A percentile compares a stretch with the other conserved stretches of the same genome.
Conservation (phyloP, 495 filamentous ascomycete species). For the Echria macrotheca region DNA sequence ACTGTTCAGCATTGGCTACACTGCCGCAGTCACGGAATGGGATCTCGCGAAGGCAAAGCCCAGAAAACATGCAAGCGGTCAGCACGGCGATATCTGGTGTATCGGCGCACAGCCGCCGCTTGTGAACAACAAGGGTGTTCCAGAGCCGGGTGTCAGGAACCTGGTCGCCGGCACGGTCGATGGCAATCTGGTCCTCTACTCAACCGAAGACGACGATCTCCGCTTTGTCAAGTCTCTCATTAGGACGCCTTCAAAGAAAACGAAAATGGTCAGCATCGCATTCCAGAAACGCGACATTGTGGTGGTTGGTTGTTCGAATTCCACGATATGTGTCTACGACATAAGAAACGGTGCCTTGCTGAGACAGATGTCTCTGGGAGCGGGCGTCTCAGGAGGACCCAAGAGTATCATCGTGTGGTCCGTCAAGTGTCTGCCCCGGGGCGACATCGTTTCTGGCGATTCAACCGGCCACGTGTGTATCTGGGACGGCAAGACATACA, state of each 20-base stretch:
- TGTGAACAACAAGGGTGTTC: constrained; percentile 9
- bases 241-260: constrained; percentile 69
- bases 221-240: constrained; percentile 64
- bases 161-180: constrained; percentile 89
- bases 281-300: constrained; percentile 80
- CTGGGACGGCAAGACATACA: constrained; percentile 89
- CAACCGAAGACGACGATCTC: constrained; percentile 75
- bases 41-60: constrained; percentile 72
- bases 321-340: constrained; percentile 85
- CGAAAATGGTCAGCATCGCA: constrained; percentile 79
- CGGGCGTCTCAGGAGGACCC: constrained; percentile 64
- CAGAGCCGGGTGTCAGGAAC: constrained; percentile 32
- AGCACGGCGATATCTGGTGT: constrained; percentile 96
- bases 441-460: constrained; percentile 89
- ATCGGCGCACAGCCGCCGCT: constrained; percentile 73
- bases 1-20: constrained; percentile 95
- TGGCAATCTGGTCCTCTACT: constrained; percentile 78
- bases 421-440: constrained; percentile 77
- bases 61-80: constrained; percentile 76
- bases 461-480: constrained; percentile 89
- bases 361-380: constrained; percentile 77
- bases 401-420: constrained; percentile 91
- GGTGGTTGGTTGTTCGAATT: constrained; percentile 87
- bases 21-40: constrained; percentile 89
- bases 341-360: constrained; percentile 68